Evolutionary conservation across 495 filamentous ascomycete genomes (phyloP).

Genomic region (Cercophora sp.): DNA sequence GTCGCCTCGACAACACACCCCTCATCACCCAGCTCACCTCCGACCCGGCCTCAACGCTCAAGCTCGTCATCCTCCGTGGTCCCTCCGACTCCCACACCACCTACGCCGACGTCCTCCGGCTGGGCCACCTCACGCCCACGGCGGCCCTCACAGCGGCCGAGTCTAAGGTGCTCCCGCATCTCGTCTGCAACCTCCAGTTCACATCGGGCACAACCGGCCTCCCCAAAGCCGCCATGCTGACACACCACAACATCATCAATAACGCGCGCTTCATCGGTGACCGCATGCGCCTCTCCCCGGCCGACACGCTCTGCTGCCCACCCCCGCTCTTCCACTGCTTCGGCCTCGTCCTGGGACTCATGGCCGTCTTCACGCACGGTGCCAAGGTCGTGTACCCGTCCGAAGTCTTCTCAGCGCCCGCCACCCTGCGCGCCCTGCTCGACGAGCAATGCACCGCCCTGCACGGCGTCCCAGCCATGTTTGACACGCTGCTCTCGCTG

Average conservation of each 20-base stretch:
- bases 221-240: slow-evolving; percentile 73
- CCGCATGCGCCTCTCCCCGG: slow-evolving; percentile 59
- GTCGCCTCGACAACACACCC: slow-evolving; percentile 50
- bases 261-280: slow-evolving; percentile 67
- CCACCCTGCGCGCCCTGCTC: slow-evolving; percentile 55
- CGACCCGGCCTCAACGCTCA: slow-evolving; percentile 31
- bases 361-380: slow-evolving; percentile 63
- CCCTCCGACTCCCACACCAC: slow-evolving; percentile 46
- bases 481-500: slow-evolving; percentile 58
- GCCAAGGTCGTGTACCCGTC: slow-evolving; percentile 63
- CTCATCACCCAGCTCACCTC: slow-evolving; percentile 48
- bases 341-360: slow-evolving; percentile 65
- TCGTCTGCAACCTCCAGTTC: slow-evolving; percentile 69
- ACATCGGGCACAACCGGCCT: slow-evolving; percentile 68
- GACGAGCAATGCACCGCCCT: slow-evolving; percentile 64
- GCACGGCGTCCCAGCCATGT: slow-evolving; percentile 72
- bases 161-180: slow-evolving; percentile 49
- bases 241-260: slow-evolving; percentile 67
- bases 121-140: slow-evolving; percentile 38
- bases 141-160: slow-evolving; percentile 32
- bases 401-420: slow-evolving; percentile 58
- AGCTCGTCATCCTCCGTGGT: slow-evolving; percentile 54
- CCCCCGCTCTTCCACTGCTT: slow-evolving; percentile 74
- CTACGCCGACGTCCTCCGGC: slow-evolving; percentile 48
- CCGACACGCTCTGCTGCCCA: slow-evolving; percentile 65